Percentiles rank a stretch among this genome's conserved stretches.
Conservation (phyloP, 2,329 filamentous ascomycete genomes). For the Cryphonectria parasitica region DNA sequence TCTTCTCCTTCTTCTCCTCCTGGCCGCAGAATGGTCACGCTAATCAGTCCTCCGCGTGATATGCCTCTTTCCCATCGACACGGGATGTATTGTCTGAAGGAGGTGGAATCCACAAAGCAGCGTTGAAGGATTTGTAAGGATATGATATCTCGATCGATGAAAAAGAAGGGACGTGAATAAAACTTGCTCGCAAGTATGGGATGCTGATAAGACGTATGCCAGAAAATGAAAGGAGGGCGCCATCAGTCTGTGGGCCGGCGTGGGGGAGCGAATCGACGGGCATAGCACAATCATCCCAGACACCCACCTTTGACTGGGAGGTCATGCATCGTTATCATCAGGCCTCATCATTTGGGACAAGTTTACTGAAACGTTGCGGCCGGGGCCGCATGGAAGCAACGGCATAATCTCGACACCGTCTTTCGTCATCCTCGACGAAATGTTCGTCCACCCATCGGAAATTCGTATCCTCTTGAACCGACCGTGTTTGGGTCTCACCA, state of each 20-base stretch:
- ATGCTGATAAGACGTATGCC: not conserved
- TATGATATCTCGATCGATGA: not conserved
- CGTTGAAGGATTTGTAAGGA: not conserved
- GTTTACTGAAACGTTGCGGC: not conserved
- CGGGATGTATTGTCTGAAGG: not conserved
- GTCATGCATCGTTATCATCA: not conserved
- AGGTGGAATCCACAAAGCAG: not conserved
- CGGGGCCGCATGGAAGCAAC: not conserved
- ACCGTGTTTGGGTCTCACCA: not conserved
- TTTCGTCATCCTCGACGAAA: not conserved
- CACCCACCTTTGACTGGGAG: not conserved
- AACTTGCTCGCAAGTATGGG: not conserved
- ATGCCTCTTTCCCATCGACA: not conserved
- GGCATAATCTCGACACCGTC: not conserved
- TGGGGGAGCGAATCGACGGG: not conserved
- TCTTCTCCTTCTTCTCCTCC: not conserved
- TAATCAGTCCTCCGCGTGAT: not conserved
- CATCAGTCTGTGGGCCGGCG: not conserved
- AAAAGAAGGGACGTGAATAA: not conserved
- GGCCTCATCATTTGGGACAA: not conserved
- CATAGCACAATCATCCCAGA: not conserved
- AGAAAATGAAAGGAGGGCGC: not conserved
- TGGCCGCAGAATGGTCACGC: not conserved
- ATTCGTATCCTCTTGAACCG: not conserved
- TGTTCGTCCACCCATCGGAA: conserved; percentile 2